Conservation (phyloP, 2,329 filamentous ascomycete genomes). For the Colletotrichum lindemuthianum region DNA sequence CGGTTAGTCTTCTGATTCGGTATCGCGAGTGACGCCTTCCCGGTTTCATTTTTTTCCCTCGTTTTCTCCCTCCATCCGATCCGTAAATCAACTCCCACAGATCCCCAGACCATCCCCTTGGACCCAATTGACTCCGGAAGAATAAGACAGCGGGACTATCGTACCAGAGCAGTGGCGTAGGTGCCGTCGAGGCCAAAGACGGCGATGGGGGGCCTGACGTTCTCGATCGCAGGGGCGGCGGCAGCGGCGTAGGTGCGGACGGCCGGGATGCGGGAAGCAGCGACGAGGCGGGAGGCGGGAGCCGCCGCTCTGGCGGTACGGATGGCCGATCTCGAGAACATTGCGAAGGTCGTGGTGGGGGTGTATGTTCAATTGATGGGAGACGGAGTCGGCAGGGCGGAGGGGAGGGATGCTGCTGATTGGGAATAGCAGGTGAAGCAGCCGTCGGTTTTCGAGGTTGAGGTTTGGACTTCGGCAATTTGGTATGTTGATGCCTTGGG, state of each 20-base stretch:
- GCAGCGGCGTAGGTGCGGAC: conserved; percentile 76
- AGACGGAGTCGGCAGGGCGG: conserved; percentile 36
- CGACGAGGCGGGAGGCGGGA: conserved; percentile 65
- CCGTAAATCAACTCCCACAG: conserved; percentile 7
- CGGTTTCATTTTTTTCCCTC: background rate
- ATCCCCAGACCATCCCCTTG: conserved; percentile 38
- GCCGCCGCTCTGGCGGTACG: conserved; percentile 66
- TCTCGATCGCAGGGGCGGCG: conserved; percentile 71
- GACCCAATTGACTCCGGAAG: conserved; percentile 27
- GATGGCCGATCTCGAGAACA: conserved; percentile 70
- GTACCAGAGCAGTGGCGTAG: conserved; percentile 98
- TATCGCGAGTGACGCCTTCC: conserved; percentile 3
- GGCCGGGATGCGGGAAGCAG: conserved; percentile 64
- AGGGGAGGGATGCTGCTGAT: conserved; percentile 33
- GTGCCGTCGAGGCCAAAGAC: conserved; percentile 97
- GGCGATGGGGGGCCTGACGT: conserved; percentile 85
- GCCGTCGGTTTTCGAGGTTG: conserved; percentile 46
- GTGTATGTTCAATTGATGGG: conserved; percentile 28
- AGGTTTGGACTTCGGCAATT: conserved; percentile 51
- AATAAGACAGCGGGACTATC: conserved; percentile 43
- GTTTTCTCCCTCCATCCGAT: conserved; percentile 8
- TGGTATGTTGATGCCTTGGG: conserved; percentile 53
- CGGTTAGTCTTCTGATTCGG: conserved; percentile 40
- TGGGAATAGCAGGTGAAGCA: conserved; percentile 28
- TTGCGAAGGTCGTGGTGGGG: conserved; percentile 47